Evolutionary conservation across 129 eudicot species (phyloP).

Genomic region (Artemisia argyi): DNA sequence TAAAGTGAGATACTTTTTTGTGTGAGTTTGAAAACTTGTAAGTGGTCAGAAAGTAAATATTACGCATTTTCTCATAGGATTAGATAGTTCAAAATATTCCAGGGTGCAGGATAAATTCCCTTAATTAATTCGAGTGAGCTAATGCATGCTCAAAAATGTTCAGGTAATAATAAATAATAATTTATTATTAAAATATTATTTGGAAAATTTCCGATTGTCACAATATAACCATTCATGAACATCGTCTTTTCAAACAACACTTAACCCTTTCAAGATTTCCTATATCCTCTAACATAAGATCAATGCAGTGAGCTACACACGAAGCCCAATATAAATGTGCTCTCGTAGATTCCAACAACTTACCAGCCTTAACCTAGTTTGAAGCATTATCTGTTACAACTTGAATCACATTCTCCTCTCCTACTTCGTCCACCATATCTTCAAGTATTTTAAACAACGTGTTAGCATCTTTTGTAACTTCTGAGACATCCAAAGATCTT

Average conservation of each 20-base stretch:
- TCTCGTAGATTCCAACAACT: background rate
- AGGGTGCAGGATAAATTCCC: too few relatives aligned
- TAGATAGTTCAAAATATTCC: too few relatives aligned
- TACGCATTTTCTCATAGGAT: too few relatives aligned
- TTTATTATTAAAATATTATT: too few relatives aligned
- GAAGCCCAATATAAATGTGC: background rate
- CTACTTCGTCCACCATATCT: background rate
- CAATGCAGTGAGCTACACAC: background rate
- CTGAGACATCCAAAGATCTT: background rate
- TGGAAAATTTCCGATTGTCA: too few relatives aligned
- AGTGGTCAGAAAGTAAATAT: too few relatives aligned
- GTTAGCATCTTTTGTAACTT: background rate
- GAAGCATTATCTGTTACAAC: background rate
- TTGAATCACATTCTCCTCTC: background rate
- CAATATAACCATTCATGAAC: conserved; percentile 1
- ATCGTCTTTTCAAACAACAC: background rate
- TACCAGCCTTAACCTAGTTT: background rate
- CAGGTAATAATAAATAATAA: too few relatives aligned
- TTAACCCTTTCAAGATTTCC: background rate
- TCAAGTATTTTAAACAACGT: background rate
- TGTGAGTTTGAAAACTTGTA: too few relatives aligned
- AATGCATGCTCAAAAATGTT: too few relatives aligned
- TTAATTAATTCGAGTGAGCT: too few relatives aligned
- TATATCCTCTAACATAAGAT: background rate
- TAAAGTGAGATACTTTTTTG: too few relatives aligned